Conservation (phyloP, 441 rosid genomes). For the Omphalea diandra region DNA sequence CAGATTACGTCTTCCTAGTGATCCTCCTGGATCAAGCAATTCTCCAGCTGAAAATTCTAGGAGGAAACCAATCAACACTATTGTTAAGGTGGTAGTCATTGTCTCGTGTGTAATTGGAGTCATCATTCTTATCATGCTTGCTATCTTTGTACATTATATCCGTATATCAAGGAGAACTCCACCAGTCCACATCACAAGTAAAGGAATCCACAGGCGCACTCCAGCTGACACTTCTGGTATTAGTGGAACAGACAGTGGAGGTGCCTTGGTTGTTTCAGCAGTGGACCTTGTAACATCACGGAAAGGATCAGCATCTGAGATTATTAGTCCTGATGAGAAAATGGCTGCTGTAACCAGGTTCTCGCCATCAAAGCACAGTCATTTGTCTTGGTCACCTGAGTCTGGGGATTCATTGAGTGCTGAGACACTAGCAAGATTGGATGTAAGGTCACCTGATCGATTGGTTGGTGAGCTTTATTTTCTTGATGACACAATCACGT, state of each 20-base stretch:
- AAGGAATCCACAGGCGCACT: constrained; percentile 44
- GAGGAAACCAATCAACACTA: constrained; percentile 48
- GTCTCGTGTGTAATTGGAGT: constrained; percentile 73
- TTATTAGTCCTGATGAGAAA: constrained; percentile 83
- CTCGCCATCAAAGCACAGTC: constrained; percentile 86
- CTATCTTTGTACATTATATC: constrained; percentile 62
- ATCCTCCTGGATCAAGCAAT: constrained; percentile 49
- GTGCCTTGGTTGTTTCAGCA: constrained; percentile 74
- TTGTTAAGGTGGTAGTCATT: constrained; percentile 66
- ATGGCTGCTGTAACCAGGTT: constrained; percentile 57
- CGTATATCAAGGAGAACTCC: constrained; percentile 54
- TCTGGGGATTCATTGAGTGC: constrained; percentile 91
- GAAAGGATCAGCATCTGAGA: constrained; percentile 83
- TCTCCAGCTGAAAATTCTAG: constrained; percentile 40
- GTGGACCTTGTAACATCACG: constrained; percentile 75
- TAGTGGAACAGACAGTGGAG: constrained; percentile 52
- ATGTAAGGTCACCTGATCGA: constrained; percentile 88
- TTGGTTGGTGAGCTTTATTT: constrained; percentile 93
- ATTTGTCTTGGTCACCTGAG: constrained; percentile 84
- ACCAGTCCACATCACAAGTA: constrained; percentile 42
- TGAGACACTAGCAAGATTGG: constrained; percentile 79
- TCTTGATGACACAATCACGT: constrained; percentile 79
- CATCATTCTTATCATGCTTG: constrained; percentile 71
- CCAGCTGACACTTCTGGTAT: constrained; percentile 51
- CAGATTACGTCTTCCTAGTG: constrained; percentile 57